Evolutionary conservation across 2,329 filamentous ascomycete species (phyloP).

Genomic region (Aspergillus udagawae): DNA sequence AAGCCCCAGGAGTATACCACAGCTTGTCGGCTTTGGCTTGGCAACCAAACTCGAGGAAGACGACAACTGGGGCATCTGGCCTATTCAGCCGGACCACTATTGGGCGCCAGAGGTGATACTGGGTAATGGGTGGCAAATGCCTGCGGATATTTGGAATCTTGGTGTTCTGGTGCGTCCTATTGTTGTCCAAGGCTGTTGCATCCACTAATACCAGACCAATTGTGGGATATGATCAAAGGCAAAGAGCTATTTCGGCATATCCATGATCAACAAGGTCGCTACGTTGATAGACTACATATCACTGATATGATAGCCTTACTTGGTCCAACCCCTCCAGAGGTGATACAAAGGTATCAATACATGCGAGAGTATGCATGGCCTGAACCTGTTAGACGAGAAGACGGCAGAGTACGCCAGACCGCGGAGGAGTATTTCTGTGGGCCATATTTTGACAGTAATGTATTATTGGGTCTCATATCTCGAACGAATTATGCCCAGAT

Average conservation of each 20-base stretch:
- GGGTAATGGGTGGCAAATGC: constrained; percentile 35
- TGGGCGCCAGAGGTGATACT: constrained; percentile 41
- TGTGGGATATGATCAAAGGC: constrained; percentile 38
- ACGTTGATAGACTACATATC: constrained; percentile 37
- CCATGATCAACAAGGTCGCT: constrained; percentile 30
- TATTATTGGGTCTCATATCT: constrained; percentile 17
- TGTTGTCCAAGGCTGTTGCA: constrained; percentile 12
- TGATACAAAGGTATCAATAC: constrained; percentile 32
- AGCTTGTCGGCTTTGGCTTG: constrained; percentile 37
- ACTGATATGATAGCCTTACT: constrained; percentile 42
- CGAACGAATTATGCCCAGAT: constrained; percentile 14
- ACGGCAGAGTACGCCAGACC: constrained; percentile 27
- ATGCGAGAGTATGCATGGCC: constrained; percentile 30
- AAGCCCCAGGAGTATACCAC: constrained; percentile 23
- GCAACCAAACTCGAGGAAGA: constrained; percentile 33
- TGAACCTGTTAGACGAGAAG: constrained; percentile 24
- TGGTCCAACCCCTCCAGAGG: constrained; percentile 34
- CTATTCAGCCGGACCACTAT: constrained; percentile 44
- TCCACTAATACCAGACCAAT: constrained; percentile 22
- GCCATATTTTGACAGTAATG: constrained; percentile 34
- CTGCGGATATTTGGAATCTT: constrained; percentile 41
- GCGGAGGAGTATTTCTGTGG: constrained; percentile 34
- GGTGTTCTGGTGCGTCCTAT: constrained; percentile 31
- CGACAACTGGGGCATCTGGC: constrained; percentile 40
- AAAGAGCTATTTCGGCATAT: constrained; percentile 37